These are phyloP conservation scores for Cyathus striatus DNA, from an alignment of 768 basidiomycete genomes.

Conservation along the genomic window DNA sequence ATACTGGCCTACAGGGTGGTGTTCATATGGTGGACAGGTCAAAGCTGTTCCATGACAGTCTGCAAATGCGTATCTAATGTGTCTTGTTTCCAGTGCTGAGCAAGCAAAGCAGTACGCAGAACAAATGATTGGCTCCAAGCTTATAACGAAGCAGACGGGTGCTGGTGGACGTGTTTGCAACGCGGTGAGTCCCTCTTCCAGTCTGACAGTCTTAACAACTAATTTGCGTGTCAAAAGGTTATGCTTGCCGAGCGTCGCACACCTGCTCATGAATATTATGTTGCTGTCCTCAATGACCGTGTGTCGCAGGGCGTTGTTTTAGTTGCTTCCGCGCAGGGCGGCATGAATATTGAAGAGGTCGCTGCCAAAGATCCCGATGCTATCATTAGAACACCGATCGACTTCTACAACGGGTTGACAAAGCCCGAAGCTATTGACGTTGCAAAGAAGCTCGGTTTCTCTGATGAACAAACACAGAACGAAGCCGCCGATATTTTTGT, in stretches of 20 bases:
- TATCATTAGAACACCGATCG: conserved; percentile 92
- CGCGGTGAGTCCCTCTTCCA: conserved; percentile 55
- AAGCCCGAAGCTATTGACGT: conserved; percentile 66
- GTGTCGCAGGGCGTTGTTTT: conserved; percentile 84
- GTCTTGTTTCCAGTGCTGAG: conserved; percentile 55
- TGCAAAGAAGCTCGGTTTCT: conserved; percentile 91
- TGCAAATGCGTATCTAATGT: conserved; percentile 2
- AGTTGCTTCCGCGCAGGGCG: conserved; percentile 90
- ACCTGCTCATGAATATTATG: conserved; percentile 96
- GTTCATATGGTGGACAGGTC: conserved; percentile 92
- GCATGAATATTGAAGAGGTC: conserved; percentile 99
- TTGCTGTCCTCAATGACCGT: conserved; percentile 95
- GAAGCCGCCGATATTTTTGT: conserved; percentile 93
- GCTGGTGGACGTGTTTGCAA: conserved; percentile 91
- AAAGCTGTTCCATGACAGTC: conserved; percentile 5
- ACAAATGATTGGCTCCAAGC: conserved; percentile 91
- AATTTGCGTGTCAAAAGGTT: conserved; percentile 45
- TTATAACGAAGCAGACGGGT: conserved; percentile 99
- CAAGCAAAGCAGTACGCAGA: conserved; percentile 83
- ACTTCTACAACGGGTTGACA: conserved; percentile 77
- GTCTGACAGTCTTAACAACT: not conserved
- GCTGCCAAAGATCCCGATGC: conserved; percentile 92
- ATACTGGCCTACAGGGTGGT: conserved; percentile 95
- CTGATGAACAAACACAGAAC: conserved; percentile 58
- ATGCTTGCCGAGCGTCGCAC: conserved; percentile 97